Evolutionary conservation across 2,329 filamentous ascomycete species (phyloP).

Genomic region (Penicillium hordei): DNA sequence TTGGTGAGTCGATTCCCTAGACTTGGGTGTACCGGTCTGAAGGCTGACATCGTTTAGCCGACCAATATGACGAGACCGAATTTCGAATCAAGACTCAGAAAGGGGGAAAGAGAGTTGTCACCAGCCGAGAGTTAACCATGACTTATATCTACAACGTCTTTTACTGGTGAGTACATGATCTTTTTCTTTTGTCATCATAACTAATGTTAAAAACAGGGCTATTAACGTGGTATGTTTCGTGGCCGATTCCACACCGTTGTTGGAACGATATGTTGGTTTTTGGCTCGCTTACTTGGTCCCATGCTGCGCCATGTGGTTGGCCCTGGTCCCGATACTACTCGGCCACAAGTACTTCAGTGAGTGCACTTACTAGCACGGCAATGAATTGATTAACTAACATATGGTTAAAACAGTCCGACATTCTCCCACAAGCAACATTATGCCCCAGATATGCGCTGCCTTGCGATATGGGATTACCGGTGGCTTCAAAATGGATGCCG

Average conservation of each 20-base stretch:
- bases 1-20: too few species aligned
- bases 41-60: too few species aligned
- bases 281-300: not conserved
- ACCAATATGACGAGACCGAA: too few species aligned
- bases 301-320: not conserved
- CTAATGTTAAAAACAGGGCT: not conserved
- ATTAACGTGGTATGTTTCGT: not conserved
- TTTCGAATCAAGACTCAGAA: too few species aligned
- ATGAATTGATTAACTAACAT: not conserved
- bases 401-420: not conserved
- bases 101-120: too few species aligned
- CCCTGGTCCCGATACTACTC: not conserved
- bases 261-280: not conserved
- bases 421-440: not conserved
- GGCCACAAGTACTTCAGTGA: not conserved
- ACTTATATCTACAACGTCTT: not conserved
- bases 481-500: not conserved
- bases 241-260: not conserved
- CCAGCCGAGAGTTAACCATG: too few species aligned
- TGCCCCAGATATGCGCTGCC: not conserved
- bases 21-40: too few species aligned
- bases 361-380: not conserved
- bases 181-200: not conserved
- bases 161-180: not conserved
- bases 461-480: not conserved